Conservation (phyloP, 371 early-diverging fungal species). For the Catenaria anguillulae region DNA sequence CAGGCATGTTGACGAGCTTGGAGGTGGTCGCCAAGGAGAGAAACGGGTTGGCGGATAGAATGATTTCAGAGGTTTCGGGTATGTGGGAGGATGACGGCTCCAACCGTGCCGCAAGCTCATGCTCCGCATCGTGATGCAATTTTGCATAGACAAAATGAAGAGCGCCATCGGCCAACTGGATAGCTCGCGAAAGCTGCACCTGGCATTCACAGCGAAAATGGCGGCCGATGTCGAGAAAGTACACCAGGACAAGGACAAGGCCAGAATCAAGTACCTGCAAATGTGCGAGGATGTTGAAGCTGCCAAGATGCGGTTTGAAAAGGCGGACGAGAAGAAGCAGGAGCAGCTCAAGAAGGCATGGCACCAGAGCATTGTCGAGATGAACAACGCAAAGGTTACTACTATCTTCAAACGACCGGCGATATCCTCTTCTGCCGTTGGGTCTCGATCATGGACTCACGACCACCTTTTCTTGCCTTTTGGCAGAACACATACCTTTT, state of each 20-base stretch:
- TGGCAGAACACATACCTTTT: constrained; percentile 48
- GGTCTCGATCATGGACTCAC: no score
- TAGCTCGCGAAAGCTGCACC: constrained; percentile 59
- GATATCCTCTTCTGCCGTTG: no score
- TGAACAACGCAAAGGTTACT: constrained; percentile 71
- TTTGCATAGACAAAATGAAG: constrained; percentile 38
- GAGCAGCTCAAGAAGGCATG: constrained; percentile 38
- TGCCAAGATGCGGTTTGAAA: constrained; percentile 30
- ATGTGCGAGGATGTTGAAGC: constrained; percentile 49
- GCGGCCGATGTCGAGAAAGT: constrained; percentile 52
- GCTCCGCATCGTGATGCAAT: no score
- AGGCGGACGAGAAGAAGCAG: constrained; percentile 35
- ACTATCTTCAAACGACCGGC: no score
- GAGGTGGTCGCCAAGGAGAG: constrained; percentile 41
- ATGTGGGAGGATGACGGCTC: neutral
- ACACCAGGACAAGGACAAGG: constrained; percentile 42
- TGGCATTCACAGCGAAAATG: constrained; percentile 52
- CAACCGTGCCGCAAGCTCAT: no score
- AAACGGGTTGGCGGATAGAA: constrained; percentile 33
- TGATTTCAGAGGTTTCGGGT: constrained; percentile 26
- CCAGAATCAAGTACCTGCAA: constrained; percentile 49
- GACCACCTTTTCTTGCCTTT: no score
- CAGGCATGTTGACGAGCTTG: constrained; percentile 37
- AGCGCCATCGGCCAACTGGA: constrained; percentile 39
- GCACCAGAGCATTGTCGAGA: constrained; percentile 50